Evolutionary conservation across 306 rosid species (phyloP).

Genomic region (Rosa multiflora): DNA sequence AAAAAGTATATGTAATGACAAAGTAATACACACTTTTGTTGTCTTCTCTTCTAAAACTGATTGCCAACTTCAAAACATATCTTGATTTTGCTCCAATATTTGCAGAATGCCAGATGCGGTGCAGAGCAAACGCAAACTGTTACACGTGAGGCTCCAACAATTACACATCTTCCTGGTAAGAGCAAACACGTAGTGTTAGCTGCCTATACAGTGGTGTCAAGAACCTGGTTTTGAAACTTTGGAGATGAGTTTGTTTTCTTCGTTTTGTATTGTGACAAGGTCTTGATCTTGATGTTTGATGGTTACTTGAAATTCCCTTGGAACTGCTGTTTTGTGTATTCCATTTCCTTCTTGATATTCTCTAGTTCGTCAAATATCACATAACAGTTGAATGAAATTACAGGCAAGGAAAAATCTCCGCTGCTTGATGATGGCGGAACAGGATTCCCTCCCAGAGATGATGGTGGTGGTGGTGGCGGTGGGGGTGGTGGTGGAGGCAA

Average conservation of each 20-base stretch:
- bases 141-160: conserved; percentile 86
- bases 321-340: background rate
- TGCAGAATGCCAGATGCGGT: conserved; percentile 78
- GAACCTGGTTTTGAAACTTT: background rate
- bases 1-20: background rate
- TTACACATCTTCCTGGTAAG: conserved; percentile 89
- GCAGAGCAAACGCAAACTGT: conserved; percentile 96
- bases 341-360: conserved; percentile 11
- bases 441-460: conserved; percentile 92
- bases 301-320: background rate
- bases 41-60: background rate
- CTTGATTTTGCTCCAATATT: conserved; percentile 14
- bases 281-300: background rate
- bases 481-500: conserved; percentile 99
- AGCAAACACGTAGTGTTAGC: background rate
- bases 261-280: background rate
- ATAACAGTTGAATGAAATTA: conserved; percentile 25
- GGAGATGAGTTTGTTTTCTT: background rate
- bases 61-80: background rate
- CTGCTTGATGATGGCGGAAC: conserved; percentile 71
- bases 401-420: conserved; percentile 95
- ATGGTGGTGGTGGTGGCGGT: conserved; percentile 85
- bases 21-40: too few relatives aligned
- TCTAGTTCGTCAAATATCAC: conserved; percentile 13
- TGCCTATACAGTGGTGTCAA: background rate